These are phyloP conservation scores for Malassezia arunalokei DNA, from an alignment of 1,284 basidiomycete species.

Conservation along the genomic window DNA sequence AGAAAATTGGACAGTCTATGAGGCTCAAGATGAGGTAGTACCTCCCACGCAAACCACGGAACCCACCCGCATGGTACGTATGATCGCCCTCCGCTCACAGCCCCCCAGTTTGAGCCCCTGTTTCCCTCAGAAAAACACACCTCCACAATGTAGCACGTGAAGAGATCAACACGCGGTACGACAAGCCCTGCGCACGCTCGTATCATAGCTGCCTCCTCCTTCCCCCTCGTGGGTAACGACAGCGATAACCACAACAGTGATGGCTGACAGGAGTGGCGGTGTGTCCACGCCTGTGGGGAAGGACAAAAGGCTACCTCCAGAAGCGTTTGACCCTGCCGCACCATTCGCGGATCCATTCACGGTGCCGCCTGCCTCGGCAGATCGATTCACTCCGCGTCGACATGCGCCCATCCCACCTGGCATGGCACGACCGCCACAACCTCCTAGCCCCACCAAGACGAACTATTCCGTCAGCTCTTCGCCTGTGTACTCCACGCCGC, in stretches of 20 bases:
- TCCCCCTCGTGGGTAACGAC: no score
- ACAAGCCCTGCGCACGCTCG: no score
- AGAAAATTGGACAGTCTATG: not conserved
- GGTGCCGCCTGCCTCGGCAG: not conserved
- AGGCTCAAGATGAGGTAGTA: not conserved
- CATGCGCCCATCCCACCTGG: not conserved
- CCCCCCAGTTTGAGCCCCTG: slow-evolving; percentile 2
- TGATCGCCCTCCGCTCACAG: not conserved
- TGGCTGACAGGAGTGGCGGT: not conserved
- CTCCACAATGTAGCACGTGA: not conserved
- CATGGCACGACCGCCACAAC: not conserved
- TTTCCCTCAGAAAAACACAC: not conserved
- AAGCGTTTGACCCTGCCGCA: not conserved
- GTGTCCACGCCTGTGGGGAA: not conserved
- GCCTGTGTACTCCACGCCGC: no score
- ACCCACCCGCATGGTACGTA: not conserved
- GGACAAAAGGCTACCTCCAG: not conserved
- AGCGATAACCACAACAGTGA: not conserved
- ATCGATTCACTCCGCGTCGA: not conserved
- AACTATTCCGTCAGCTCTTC: no score
- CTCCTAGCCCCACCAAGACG: not conserved
- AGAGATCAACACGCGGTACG: no score
- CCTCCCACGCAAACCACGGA: not conserved
- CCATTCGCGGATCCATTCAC: no score
- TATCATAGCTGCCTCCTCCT: no score